Evolutionary conservation across 73 alveolate species (phyloP).

Genomic region (Uronychia setigera): DNA sequence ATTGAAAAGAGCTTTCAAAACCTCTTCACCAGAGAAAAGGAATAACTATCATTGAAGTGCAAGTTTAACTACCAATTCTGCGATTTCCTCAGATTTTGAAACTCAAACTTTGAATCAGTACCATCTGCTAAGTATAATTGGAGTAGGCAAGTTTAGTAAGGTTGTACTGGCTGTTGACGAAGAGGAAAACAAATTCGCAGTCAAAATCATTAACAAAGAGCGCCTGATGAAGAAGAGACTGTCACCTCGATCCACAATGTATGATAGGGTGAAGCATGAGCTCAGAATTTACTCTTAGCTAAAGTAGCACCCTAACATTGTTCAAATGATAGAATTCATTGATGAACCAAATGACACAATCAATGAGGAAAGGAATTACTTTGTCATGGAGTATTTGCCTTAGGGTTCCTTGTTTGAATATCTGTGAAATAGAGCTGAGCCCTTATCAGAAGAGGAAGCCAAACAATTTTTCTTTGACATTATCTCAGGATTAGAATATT

Average conservation of each 20-base stretch:
- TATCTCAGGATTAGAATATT: background rate
- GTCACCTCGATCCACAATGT: background rate
- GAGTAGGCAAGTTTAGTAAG: background rate
- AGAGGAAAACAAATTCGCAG: background rate
- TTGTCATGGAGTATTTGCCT: background rate
- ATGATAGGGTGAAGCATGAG: background rate
- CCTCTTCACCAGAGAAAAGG: background rate
- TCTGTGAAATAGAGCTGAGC: background rate
- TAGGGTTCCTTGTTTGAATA: background rate
- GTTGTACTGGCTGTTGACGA: background rate
- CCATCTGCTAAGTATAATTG: background rate
- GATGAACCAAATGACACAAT: background rate
- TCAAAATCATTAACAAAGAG: background rate
- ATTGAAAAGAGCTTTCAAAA: background rate
- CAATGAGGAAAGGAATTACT: background rate
- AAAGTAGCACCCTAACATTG: background rate
- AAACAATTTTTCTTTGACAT: background rate
- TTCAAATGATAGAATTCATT: no score
- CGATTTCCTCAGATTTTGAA: background rate
- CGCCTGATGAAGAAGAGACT: background rate
- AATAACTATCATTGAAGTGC: background rate
- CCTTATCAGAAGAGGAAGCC: slow-evolving; percentile 1
- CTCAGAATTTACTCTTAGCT: background rate
- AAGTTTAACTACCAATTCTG: background rate
- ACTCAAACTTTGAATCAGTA: background rate